Evolutionary conservation across 1,139 yeast species (phyloP).

Genomic region (Pichia sp.): DNA sequence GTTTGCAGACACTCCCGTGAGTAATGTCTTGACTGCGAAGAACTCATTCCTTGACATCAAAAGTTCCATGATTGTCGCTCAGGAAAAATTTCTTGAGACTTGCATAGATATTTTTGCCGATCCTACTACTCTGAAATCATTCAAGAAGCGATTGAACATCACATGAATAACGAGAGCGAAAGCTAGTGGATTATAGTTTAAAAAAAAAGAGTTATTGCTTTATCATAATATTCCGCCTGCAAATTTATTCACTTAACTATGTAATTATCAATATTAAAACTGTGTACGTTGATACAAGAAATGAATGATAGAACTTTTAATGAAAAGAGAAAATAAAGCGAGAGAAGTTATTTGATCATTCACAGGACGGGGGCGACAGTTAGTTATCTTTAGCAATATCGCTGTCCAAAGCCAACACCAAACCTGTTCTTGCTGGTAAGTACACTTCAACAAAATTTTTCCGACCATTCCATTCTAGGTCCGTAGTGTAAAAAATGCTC

Average conservation of each 20-base stretch:
- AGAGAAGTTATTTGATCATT: neutral
- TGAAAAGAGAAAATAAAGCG: neutral
- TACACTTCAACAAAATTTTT: slow-evolving; percentile 75
- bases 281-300: neutral
- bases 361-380: too few relatives aligned
- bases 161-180: too few relatives aligned
- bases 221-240: neutral
- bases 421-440: slow-evolving; percentile 76
- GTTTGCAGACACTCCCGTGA: slow-evolving; percentile 50
- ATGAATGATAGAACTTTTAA: neutral
- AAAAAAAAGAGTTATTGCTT: neutral
- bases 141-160: slow-evolving; percentile 5
- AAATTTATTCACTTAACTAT: neutral
- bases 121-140: neutral
- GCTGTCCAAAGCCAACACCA: slow-evolving; percentile 55
- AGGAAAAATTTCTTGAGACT: slow-evolving; percentile 23
- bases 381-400: slow-evolving; percentile 9
- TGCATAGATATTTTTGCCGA: slow-evolving; percentile 22
- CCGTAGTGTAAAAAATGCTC: slow-evolving; percentile 61
- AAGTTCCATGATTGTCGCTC: slow-evolving; percentile 20
- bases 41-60: slow-evolving; percentile 37
- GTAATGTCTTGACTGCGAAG: slow-evolving; percentile 46
- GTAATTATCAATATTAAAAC: neutral
- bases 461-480: slow-evolving; percentile 77
- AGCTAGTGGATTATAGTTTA: too few relatives aligned